phyloP scores from a whole-genome alignment of 352 stramenopile genomes.

The Phytophthora lateralis region DNA sequence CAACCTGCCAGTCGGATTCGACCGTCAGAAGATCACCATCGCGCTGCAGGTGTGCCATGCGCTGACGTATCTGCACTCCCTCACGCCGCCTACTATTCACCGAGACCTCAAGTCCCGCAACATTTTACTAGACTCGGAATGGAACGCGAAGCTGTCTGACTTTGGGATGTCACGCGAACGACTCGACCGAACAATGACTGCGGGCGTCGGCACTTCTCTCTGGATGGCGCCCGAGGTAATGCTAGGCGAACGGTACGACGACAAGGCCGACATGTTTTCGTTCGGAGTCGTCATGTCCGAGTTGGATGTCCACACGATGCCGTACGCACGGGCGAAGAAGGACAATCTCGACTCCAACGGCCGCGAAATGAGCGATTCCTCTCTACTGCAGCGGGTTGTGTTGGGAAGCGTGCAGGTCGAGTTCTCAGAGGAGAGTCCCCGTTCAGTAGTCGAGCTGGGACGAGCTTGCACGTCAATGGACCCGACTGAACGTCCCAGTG shows the following conservation, averaged over 20 bases:
- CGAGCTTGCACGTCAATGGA: slow-evolving; percentile 25
- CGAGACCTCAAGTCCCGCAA: slow-evolving; percentile 49
- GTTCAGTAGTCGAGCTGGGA: slow-evolving; percentile 16
- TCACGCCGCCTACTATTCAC: slow-evolving; percentile 34
- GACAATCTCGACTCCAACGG: slow-evolving; percentile 1
- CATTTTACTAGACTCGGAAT: slow-evolving; percentile 50
- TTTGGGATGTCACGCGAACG: slow-evolving; percentile 55
- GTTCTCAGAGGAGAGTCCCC: slow-evolving; percentile 18
- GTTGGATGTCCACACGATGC: slow-evolving; percentile 12
- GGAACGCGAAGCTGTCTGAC: slow-evolving; percentile 66
- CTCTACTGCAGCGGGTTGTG: slow-evolving; percentile 13
- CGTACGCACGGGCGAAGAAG: slow-evolving; percentile 5
- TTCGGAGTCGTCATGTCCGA: slow-evolving; percentile 50
- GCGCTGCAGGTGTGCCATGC: slow-evolving; percentile 44
- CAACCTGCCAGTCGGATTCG: slow-evolving; percentile 23
- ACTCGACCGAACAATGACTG: slow-evolving; percentile 40
- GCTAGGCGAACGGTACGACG: slow-evolving; percentile 56
- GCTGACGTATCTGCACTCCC: slow-evolving; percentile 45
- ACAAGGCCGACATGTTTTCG: slow-evolving; percentile 64
- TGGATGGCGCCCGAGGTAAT: slow-evolving; percentile 75
- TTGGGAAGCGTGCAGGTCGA: slow-evolving; percentile 11
- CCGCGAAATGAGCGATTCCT: slow-evolving; percentile 7
- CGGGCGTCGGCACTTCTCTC: slow-evolving; percentile 55
- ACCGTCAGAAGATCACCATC: slow-evolving; percentile 25
- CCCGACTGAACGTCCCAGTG: slow-evolving; percentile 25